Conservation (phyloP, 257 asterid genomes). For the Leonotis leonurus region DNA sequence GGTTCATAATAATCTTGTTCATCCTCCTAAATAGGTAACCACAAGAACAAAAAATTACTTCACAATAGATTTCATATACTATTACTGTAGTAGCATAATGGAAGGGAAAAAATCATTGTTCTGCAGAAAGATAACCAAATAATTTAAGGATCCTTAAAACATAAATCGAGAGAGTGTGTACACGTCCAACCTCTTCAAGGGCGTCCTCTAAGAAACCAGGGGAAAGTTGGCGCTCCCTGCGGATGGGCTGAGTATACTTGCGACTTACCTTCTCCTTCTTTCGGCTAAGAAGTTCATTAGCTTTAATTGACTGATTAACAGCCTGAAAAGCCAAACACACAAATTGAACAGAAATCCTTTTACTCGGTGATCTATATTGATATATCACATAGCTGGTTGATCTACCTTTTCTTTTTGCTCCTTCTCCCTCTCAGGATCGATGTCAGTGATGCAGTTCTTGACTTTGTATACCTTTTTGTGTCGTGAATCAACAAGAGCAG, state of each 20-base stretch:
- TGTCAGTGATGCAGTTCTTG: conserved; percentile 94
- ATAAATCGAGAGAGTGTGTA: not conserved
- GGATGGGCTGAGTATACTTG: conserved; percentile 76
- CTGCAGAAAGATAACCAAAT: not conserved
- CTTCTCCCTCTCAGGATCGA: conserved; percentile 98
- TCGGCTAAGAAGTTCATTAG: conserved; percentile 78
- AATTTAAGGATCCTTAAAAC: not conserved
- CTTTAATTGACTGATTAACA: conserved; percentile 76
- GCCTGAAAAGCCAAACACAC: conserved; percentile 43
- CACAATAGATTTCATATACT: not conserved
- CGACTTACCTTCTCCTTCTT: conserved; percentile 93
- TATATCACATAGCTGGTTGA: not conserved
- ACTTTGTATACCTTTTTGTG: conserved; percentile 90
- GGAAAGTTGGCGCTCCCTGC: conserved; percentile 93
- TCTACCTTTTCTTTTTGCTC: conserved; percentile 87
- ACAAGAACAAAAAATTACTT: conserved; percentile 1
- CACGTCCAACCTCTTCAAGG: conserved; percentile 70
- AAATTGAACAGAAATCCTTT: conserved; percentile 5
- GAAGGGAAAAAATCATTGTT: not conserved
- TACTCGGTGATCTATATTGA: not conserved
- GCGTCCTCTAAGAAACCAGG: conserved; percentile 97
- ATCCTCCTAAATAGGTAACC: conserved; percentile 53
- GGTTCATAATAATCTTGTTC: conserved; percentile 71
- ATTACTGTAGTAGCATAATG: not conserved
- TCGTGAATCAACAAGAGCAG: conserved; percentile 97